Evolutionary conservation across 2,329 filamentous ascomycete species (phyloP).

Genomic region (Ustilaginoidea virens): DNA sequence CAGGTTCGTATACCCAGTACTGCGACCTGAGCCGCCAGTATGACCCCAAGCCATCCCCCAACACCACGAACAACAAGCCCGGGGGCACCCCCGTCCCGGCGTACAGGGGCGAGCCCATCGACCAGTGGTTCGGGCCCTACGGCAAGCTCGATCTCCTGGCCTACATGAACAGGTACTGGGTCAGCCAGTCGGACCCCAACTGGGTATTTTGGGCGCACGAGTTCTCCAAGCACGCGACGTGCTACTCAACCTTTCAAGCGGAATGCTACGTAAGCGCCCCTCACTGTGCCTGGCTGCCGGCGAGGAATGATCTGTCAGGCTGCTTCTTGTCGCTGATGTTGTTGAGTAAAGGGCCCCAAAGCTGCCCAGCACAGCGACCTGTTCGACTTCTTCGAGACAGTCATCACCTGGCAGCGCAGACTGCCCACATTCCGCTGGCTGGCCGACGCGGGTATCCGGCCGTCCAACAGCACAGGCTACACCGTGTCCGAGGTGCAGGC

Average conservation of each 20-base stretch:
- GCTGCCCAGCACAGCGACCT: slow-evolving; percentile 42
- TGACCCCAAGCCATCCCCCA: slow-evolving; percentile 44
- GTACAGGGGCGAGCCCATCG: slow-evolving; percentile 42
- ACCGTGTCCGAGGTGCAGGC: slow-evolving; percentile 34
- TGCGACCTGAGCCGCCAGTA: slow-evolving; percentile 51
- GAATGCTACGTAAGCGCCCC: slow-evolving; percentile 44
- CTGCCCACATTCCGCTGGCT: slow-evolving; percentile 49
- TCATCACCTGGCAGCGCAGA: slow-evolving; percentile 38
- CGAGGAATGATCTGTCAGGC: too few species aligned
- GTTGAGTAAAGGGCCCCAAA: slow-evolving; percentile 32
- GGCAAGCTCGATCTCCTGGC: slow-evolving; percentile 43
- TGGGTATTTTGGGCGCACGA: slow-evolving; percentile 50
- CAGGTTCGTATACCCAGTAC: slow-evolving; percentile 49
- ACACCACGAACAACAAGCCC: slow-evolving; percentile 42
- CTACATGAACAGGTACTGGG: slow-evolving; percentile 53
- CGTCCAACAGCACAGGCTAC: slow-evolving; percentile 43
- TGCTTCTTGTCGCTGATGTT: too few species aligned
- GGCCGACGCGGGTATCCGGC: slow-evolving; percentile 33
- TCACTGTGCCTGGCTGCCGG: too few species aligned
- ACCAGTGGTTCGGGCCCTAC: slow-evolving; percentile 41
- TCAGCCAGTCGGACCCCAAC: slow-evolving; percentile 40
- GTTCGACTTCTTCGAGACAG: slow-evolving; percentile 47
- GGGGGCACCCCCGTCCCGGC: slow-evolving; percentile 37
- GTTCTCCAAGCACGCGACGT: slow-evolving; percentile 53
- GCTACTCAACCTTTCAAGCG: slow-evolving; percentile 48